Base-by-base conservation (phyloP, 176 grass and related monocot genomes). In the Avena sativa region DNA sequence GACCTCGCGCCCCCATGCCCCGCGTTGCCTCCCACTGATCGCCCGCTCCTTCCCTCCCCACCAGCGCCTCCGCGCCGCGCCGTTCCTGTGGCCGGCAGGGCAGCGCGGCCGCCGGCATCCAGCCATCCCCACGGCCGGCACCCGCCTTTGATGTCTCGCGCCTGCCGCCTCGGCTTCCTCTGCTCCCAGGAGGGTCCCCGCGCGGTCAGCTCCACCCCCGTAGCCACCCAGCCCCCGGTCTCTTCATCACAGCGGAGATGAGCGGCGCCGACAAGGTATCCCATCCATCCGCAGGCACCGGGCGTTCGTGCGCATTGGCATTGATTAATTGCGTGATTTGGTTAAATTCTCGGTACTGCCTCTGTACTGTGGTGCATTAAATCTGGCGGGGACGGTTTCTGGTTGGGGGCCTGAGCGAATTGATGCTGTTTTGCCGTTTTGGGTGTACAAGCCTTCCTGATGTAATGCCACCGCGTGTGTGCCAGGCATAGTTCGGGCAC, bases 201-300 rank as follows among this genome's bases (percentile, higher is more conserved):
- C 40, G 64, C n/a, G 47, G 16, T 12, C 53, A 40, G 3, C 40
- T 62, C 23, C 23, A 12, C 23, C 49, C 81, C 51, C 7, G n/a
- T 43, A 80, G 1, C 72, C 32, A n/a, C 49, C 23, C 68, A 67
- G 66, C 1, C 23, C 14, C 25, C 32, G 81, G 70, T 20, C 26
- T 70, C 60, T 12, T 51, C 69, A 16, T 51, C 38, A 40, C 87
- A 83, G 90, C 53, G 79, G 79, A 86, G 74, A 92, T 92, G 90
- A 92, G 57, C 80, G 79, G 90, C 78, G 86, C 53, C 73, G 79
- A 92, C 47, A 60, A 91, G 90, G 90, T 91, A 87, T 80, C 67
- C 13, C 52, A 1, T 55, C 57, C 49, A 7, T 3, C 57, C 30
- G 20, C 2, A 13, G 19, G 8, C 15, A 12, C 15, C 23, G 6